Evolutionary conservation across 140 eudicot species (phyloP).

Genomic region (Senecio squalidus): DNA sequence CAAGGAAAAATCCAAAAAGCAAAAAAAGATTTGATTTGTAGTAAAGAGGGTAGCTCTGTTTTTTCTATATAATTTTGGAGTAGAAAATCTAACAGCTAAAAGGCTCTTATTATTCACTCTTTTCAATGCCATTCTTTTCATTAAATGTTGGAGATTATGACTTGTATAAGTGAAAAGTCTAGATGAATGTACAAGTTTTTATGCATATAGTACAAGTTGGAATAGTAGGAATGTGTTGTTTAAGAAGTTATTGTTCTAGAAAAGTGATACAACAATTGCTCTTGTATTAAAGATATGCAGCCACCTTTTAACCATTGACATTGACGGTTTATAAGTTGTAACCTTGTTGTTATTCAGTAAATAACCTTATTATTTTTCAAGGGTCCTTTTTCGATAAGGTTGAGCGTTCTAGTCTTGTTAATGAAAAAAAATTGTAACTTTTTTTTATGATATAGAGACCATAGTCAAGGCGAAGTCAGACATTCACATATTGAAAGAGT

Average conservation of each 20-base stretch:
- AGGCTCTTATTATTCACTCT: slow-evolving; percentile 36
- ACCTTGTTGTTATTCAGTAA: not conserved
- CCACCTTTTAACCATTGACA: slow-evolving; percentile 20
- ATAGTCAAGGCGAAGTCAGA: too few species aligned
- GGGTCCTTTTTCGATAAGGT: not conserved
- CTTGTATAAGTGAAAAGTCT: slow-evolving; percentile 18
- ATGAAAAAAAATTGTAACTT: too few species aligned
- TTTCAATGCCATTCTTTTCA: slow-evolving; percentile 26
- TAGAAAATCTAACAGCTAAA: slow-evolving; percentile 28
- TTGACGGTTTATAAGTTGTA: not conserved
- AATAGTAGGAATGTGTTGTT: not conserved
- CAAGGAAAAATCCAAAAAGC: slow-evolving; percentile 7
- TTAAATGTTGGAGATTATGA: slow-evolving; percentile 28
- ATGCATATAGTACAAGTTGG: not conserved
- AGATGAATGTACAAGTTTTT: slow-evolving; percentile 4
- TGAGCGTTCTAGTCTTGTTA: too few species aligned
- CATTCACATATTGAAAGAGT: too few species aligned
- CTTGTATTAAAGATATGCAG: slow-evolving; percentile 14
- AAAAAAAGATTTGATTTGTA: slow-evolving; percentile 1
- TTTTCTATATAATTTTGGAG: slow-evolving; percentile 13
- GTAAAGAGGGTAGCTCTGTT: slow-evolving; percentile 12
- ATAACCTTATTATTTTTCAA: not conserved
- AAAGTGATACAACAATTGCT: not conserved
- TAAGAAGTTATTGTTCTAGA: slow-evolving; percentile 2
- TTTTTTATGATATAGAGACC: too few species aligned